A percentile compares a stretch with the other conserved stretches of the same genome.
Evolutionary conservation across 2,329 filamentous ascomycete species (phyloP).

Genomic region (Pezizomycotina sp.): DNA sequence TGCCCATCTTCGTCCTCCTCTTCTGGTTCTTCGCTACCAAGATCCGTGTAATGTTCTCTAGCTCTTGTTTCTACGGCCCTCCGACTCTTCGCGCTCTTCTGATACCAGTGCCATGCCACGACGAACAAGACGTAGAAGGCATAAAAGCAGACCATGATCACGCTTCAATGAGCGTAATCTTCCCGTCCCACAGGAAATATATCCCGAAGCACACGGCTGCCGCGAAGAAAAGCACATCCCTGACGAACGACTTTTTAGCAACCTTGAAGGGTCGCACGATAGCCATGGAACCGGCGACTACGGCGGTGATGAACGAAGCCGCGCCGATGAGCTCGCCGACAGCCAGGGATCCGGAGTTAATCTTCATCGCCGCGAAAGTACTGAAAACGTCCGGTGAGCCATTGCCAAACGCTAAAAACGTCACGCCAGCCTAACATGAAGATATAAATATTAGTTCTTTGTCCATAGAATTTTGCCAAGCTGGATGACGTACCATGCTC

Average conservation of each 20-base stretch:
- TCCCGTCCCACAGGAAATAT: slow-evolving; percentile 70
- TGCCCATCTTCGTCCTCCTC: slow-evolving; percentile 37
- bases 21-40: slow-evolving; percentile 41
- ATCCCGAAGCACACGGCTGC: slow-evolving; percentile 74
- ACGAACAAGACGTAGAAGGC: slow-evolving; percentile 76
- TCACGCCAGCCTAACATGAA: slow-evolving; percentile 66
- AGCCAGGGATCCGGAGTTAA: slow-evolving; percentile 90
- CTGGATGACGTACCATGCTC: slow-evolving; percentile 42
- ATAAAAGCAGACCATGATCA: slow-evolving; percentile 80
- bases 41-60: slow-evolving; percentile 21
- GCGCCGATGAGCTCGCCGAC: slow-evolving; percentile 90
- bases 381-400: slow-evolving; percentile 97
- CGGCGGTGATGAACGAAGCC: slow-evolving; percentile 86
- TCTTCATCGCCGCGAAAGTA: slow-evolving; percentile 94
- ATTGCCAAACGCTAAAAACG: slow-evolving; percentile 91
- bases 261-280: slow-evolving; percentile 90
- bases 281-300: slow-evolving; percentile 94
- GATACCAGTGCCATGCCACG: slow-evolving; percentile 80
- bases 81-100: slow-evolving; percentile 40
- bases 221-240: slow-evolving; percentile 86
- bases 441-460: too few relatives aligned
- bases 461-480: background rate
- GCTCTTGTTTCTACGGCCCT: slow-evolving; percentile 21
- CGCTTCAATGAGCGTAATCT: slow-evolving; percentile 78
- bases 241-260: slow-evolving; percentile 70